Percentiles rank a stretch among this genome's conserved stretches.
These are phyloP conservation scores for Nicotiana undulata DNA, from an alignment of 257 asterid species.

Conservation along the genomic window DNA sequence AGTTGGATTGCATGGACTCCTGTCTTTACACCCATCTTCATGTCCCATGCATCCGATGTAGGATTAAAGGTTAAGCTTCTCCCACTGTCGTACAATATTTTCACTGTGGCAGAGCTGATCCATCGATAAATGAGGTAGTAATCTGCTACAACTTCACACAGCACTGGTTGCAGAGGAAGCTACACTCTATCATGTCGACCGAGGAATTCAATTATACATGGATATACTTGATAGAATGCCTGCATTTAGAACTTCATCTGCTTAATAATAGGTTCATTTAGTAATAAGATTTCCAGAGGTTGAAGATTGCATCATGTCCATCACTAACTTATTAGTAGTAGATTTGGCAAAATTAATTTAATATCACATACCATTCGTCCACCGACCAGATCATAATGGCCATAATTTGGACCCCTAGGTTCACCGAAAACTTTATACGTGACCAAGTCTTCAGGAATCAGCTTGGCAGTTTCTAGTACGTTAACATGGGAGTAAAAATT, in stretches of 20 bases:
- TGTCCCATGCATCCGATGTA: not conserved
- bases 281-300: not conserved
- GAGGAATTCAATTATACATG: conserved; percentile 60
- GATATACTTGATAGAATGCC: conserved; percentile 77
- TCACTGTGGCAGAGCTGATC: not conserved
- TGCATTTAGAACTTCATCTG: conserved; percentile 21
- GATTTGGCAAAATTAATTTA: not conserved
- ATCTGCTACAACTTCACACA: not conserved
- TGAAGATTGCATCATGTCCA: not conserved
- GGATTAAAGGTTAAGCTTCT: not conserved
- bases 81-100: not conserved
- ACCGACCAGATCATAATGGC: conserved; percentile 95
- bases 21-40: not conserved
- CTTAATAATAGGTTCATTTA: not conserved
- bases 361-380: conserved; percentile 61
- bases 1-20: not conserved
- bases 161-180: not conserved
- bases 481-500: not conserved
- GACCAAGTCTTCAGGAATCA: conserved; percentile 61
- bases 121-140: not conserved
- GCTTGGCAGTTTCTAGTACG: conserved; percentile 57
- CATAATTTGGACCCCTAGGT: conserved; percentile 83
- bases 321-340: not conserved
- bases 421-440: conserved; percentile 78
- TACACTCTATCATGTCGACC: conserved; percentile 34